Evolutionary conservation across 768 basidiomycete species (phyloP).

Genomic region (Trametes villosa): DNA sequence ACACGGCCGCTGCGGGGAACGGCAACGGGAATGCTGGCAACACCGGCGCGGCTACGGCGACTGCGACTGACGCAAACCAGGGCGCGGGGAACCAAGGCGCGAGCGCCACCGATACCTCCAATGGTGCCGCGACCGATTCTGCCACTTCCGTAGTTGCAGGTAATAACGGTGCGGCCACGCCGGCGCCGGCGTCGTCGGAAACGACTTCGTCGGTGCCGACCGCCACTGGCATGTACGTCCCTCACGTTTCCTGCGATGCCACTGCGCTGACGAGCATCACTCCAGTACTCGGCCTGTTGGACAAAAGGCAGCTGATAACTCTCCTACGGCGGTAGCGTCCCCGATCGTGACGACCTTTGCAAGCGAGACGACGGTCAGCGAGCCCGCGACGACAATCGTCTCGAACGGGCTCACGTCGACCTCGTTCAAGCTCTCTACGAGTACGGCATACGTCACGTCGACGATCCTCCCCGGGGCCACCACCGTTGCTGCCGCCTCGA

Average conservation of each 20-base stretch:
- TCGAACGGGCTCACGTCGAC: slow-evolving; percentile 2
- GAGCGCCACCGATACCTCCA: background rate
- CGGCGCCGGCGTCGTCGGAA: background rate
- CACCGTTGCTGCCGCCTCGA: background rate
- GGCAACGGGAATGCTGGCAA: background rate
- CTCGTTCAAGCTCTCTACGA: slow-evolving; percentile 13
- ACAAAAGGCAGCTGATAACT: slow-evolving; percentile 8
- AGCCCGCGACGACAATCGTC: slow-evolving; percentile 3
- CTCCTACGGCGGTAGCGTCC: slow-evolving; percentile 4
- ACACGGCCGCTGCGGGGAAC: background rate
- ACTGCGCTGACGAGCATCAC: background rate
- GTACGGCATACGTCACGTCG: slow-evolving; percentile 3
- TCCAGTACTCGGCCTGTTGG: background rate
- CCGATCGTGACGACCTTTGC: too few relatives aligned
- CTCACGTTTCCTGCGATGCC: background rate
- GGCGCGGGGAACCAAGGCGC: background rate
- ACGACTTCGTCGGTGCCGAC: background rate
- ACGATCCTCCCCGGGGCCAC: slow-evolving; percentile 4
- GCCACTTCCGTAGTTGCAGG: background rate
- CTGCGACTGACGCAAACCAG: background rate
- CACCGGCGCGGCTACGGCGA: background rate
- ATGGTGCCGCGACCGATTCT: background rate
- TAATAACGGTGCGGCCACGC: slow-evolving; percentile 8
- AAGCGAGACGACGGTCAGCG: slow-evolving; percentile 9
- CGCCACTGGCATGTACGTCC: background rate